A percentile compares a stretch with the other conserved stretches of the same genome.
phyloP scores from a whole-genome alignment of 139 green algal species.

The Ulvella scutata region DNA sequence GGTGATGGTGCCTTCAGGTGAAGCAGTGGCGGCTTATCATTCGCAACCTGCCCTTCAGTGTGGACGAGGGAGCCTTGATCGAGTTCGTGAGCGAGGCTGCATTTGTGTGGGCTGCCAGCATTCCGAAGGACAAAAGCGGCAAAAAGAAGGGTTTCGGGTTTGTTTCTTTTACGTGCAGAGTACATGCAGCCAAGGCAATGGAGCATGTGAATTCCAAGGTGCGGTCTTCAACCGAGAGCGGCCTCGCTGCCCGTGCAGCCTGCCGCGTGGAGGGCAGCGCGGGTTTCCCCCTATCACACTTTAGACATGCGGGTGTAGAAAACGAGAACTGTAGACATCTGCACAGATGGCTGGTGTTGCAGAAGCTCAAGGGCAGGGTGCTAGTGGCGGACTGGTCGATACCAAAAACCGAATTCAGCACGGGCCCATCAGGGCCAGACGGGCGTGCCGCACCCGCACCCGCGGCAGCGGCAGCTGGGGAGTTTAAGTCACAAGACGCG shows the following conservation, averaged over 20 bases:
- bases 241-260: not conserved
- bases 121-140: constrained; percentile 12
- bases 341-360: not conserved
- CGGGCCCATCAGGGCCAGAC: not conserved
- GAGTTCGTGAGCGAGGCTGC: constrained; percentile 23
- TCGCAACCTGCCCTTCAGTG: constrained; percentile 76
- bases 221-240: not conserved
- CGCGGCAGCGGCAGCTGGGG: not conserved
- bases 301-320: no score
- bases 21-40: constrained; percentile 86
- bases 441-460: not conserved
- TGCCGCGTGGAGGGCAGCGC: constrained; percentile 4
- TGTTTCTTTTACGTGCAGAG: constrained; percentile 52
- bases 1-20: constrained; percentile 38
- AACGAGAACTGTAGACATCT: no score
- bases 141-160: constrained; percentile 76
- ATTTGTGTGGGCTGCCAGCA: constrained; percentile 45
- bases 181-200: constrained; percentile 62
- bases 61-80: constrained; percentile 37
- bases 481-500: not conserved
- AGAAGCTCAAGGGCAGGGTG: constrained; percentile 48
- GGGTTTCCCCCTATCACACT: no score
- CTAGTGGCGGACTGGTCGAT: constrained; percentile 81
- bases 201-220: constrained; percentile 54
- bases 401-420: constrained; percentile 49